These are phyloP conservation scores for Allium sativum DNA, from an alignment of 106 monocot species.

Conservation along the genomic window DNA sequence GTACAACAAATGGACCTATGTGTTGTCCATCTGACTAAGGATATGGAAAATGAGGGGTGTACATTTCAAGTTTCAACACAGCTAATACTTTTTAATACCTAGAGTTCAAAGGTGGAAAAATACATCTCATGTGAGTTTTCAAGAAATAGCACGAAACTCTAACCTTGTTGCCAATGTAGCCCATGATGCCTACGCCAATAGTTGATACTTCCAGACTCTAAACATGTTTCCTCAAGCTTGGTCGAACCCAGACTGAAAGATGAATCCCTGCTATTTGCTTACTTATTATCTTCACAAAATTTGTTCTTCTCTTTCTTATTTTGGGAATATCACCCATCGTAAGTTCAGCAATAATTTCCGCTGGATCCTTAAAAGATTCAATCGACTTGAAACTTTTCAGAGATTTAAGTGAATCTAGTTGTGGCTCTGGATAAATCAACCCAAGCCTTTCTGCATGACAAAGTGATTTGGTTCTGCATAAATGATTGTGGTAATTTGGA, in stretches of 20 bases:
- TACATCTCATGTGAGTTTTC: background rate
- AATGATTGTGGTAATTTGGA: too few species aligned
- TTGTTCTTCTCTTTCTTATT: slow-evolving; percentile 34
- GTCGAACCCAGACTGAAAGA: slow-evolving; percentile 60
- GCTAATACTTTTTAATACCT: too few species aligned
- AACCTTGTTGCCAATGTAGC: slow-evolving; percentile 74
- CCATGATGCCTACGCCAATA: slow-evolving; percentile 64
- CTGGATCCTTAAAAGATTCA: slow-evolving; percentile 24
- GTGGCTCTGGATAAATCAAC: slow-evolving; percentile 12
- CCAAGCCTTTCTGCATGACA: slow-evolving; percentile 51
- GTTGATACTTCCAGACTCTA: slow-evolving; percentile 57
- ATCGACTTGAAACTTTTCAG: slow-evolving; percentile 30
- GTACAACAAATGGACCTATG: too few species aligned
- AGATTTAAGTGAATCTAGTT: slow-evolving; percentile 16
- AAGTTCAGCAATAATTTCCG: slow-evolving; percentile 14
- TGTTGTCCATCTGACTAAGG: too few species aligned
- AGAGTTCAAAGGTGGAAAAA: too few species aligned
- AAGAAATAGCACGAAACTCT: background rate
- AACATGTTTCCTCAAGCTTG: slow-evolving; percentile 52
- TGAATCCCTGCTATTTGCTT: slow-evolving; percentile 77
- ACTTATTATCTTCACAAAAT: slow-evolving; percentile 62
- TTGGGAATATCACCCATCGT: slow-evolving; percentile 12
- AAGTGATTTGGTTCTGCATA: slow-evolving; percentile 37
- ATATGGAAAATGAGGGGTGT: too few species aligned
- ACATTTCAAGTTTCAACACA: too few species aligned